A percentile compares a stretch with the other conserved stretches of the same genome.
Evolutionary conservation across 2,329 filamentous ascomycete species (phyloP).

Genomic region (Epichloe aotearoae): DNA sequence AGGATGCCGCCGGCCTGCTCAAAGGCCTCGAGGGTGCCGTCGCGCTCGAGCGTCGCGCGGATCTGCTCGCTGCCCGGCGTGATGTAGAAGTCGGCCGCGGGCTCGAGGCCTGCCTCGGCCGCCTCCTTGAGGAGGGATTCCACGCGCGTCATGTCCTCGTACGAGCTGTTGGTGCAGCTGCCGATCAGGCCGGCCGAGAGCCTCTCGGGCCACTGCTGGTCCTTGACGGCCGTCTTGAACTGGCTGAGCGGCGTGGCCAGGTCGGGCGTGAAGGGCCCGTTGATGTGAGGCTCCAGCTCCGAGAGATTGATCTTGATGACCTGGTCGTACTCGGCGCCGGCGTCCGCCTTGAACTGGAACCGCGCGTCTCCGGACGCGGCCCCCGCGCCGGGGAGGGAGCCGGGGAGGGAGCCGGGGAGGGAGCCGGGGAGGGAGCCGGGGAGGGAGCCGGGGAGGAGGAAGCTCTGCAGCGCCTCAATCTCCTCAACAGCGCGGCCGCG

Average conservation of each 20-base stretch:
- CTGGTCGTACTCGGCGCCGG: slow-evolving; percentile 77
- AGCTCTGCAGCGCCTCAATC: slow-evolving; percentile 46
- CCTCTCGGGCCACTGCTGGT: slow-evolving; percentile 80
- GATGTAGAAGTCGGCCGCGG: slow-evolving; percentile 85
- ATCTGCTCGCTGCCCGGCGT: slow-evolving; percentile 96
- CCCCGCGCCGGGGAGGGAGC: slow-evolving; percentile 20
- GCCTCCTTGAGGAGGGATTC: slow-evolving; percentile 91
- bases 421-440: slow-evolving; percentile 15
- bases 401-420: no score
- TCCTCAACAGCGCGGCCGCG: slow-evolving; percentile 48
- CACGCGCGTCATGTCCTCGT: slow-evolving; percentile 94
- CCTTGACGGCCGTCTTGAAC: slow-evolving; percentile 73
- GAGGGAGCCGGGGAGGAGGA: slow-evolving; percentile 24
- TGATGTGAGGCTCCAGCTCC: slow-evolving; percentile 86
- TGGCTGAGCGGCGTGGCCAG: slow-evolving; percentile 82
- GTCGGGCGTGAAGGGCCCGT: slow-evolving; percentile 93
- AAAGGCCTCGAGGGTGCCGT: slow-evolving; percentile 77
- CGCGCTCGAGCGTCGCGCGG: slow-evolving; percentile 80
- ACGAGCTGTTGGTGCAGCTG: slow-evolving; percentile 97
- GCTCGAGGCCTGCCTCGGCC: slow-evolving; percentile 74
- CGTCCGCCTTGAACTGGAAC: slow-evolving; percentile 63
- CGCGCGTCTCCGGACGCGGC: slow-evolving; percentile 29
- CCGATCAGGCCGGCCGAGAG: slow-evolving; percentile 91
- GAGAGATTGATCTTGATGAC: slow-evolving; percentile 84
- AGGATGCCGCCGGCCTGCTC: slow-evolving; percentile 75